These are phyloP conservation scores for Beauveria brongniartii DNA, from an alignment of 2,329 filamentous ascomycete genomes.

Conservation along the genomic window DNA sequence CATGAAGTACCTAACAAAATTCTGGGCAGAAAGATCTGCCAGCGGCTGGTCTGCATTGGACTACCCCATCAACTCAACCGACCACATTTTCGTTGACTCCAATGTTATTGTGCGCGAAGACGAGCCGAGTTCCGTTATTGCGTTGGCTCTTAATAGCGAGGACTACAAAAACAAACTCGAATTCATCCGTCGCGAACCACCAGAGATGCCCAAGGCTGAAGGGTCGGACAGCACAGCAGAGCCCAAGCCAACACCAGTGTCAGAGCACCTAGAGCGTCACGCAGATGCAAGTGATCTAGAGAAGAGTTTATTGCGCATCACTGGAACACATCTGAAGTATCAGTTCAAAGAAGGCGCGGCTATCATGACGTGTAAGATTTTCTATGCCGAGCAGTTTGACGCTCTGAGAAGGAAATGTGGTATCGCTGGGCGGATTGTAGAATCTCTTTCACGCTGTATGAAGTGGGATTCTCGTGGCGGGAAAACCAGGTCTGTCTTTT, in stretches of 20 bases:
- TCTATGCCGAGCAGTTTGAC: slow-evolving; percentile 97
- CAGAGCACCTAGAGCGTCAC: slow-evolving; percentile 31
- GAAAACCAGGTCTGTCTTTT: slow-evolving; percentile 93
- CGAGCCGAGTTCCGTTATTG: slow-evolving; percentile 92
- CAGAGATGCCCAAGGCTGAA: slow-evolving; percentile 33
- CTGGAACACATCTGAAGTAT: slow-evolving; percentile 90
- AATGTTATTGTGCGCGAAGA: slow-evolving; percentile 97
- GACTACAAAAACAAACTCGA: slow-evolving; percentile 79
- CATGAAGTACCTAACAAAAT: slow-evolving; percentile 92
- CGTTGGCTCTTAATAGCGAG: slow-evolving; percentile 78
- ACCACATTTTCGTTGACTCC: slow-evolving; percentile 95
- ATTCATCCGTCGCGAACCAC: slow-evolving; percentile 49
- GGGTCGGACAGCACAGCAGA: slow-evolving; percentile 21
- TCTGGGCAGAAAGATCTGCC: slow-evolving; percentile 95
- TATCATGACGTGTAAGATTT: slow-evolving; percentile 95
- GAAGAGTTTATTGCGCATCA: slow-evolving; percentile 72
- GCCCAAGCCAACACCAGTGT: slow-evolving; percentile 22
- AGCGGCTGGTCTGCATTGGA: slow-evolving; percentile 90
- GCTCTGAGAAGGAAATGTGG: slow-evolving; percentile 88
- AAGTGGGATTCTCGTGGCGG: slow-evolving; percentile 98
- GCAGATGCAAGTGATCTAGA: slow-evolving; percentile 68
- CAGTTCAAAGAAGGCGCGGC: slow-evolving; percentile 92
- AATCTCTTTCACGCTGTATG: slow-evolving; percentile 87
- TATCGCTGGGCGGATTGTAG: slow-evolving; percentile 85
- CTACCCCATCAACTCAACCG: slow-evolving; percentile 78